Base-by-base conservation (phyloP, 2,329 filamentous ascomycete species). In the Nannizziopsis barbatae region DNA sequence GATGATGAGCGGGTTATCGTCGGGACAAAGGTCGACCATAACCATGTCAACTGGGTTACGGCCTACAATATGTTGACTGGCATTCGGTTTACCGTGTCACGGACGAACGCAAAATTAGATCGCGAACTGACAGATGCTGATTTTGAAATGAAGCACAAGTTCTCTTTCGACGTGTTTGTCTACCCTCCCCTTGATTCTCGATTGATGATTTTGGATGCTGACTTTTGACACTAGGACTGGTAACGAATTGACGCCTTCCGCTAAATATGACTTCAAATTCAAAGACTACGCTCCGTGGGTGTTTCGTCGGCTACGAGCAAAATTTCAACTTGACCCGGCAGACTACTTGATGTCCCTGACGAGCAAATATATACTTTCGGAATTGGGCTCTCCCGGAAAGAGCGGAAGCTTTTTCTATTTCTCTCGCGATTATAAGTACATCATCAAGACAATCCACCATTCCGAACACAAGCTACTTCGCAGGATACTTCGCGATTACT, bases 281-380 rank as follows among this genome's bases (percentile, higher is more conserved):
- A 98, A 98, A 72, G 92, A 98, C 70, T 98, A 98, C 67, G 90
- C 90, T n/a, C 92, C 92, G 50, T 96, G 90, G 89, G 92, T 98
- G 51, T 98, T 98, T 69, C 86, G 92, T 60, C 86, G 88, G 68
- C 76, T 98, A 38, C 85, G 92, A 56, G 74, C 80, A 42, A 84
- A 83, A 54, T 98, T 98, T 71, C 81, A 84, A 58, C 79, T 96
- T 48, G 92, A 98, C 63, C 92, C 92, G 17, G 92, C 90, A 57
- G 92, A 98, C 67, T 98, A 98, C 64, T 80, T 98, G 52, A 93
- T 98, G 81, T 98, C 92, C 6, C 72, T 98, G 60, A 96, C 92
- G 11, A 92, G 89, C 67, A 98, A 98, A 70, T 98, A 98, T 68
- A 96, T 98, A 48, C 76, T 98, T 55, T 96, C 92, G 4, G 92